phyloP scores from a whole-genome alignment of 2,329 filamentous ascomycete genomes.

The Colletotrichum endophyticum region DNA sequence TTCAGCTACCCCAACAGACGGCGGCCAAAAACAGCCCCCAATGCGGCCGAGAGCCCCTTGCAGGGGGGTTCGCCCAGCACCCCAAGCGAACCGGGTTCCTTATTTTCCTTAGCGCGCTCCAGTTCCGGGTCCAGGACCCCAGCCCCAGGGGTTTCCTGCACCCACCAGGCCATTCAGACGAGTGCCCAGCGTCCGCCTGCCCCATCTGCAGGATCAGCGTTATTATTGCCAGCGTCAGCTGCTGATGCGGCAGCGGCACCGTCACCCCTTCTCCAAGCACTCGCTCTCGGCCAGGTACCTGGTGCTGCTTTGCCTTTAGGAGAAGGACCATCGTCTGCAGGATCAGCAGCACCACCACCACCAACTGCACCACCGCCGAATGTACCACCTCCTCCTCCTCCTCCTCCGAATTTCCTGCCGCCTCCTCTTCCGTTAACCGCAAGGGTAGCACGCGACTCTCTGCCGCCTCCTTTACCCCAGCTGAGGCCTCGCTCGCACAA shows the following conservation, averaged over 20 bases:
- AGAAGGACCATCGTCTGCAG: background rate
- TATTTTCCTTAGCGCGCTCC: constrained; percentile 16
- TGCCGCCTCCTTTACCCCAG: constrained; percentile 8
- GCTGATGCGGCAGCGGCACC: constrained; percentile 9
- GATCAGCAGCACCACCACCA: background rate
- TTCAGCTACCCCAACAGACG: constrained; percentile 20
- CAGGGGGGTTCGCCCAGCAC: constrained; percentile 12
- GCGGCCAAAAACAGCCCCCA: constrained; percentile 14
- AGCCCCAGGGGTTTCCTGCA: constrained; percentile 17
- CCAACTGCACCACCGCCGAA: background rate
- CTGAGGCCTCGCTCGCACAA: constrained; percentile 21
- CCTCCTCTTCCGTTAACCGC: background rate
- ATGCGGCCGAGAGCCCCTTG: constrained; percentile 11
- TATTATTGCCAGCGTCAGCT: constrained; percentile 16
- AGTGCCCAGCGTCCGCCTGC: background rate
- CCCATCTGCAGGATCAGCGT: constrained; percentile 19
- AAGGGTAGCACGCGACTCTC: background rate
- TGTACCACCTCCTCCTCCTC: background rate
- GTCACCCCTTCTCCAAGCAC: background rate
- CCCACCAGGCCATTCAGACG: background rate
- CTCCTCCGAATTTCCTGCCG: background rate
- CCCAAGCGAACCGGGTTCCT: constrained; percentile 16
- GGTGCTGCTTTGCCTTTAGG: background rate
- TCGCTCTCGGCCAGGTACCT: background rate
- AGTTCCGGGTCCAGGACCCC: constrained; percentile 15